These are phyloP conservation scores for Obelidium mucronatum DNA, from an alignment of 192 early-diverging fungal species.

Conservation along the genomic window DNA sequence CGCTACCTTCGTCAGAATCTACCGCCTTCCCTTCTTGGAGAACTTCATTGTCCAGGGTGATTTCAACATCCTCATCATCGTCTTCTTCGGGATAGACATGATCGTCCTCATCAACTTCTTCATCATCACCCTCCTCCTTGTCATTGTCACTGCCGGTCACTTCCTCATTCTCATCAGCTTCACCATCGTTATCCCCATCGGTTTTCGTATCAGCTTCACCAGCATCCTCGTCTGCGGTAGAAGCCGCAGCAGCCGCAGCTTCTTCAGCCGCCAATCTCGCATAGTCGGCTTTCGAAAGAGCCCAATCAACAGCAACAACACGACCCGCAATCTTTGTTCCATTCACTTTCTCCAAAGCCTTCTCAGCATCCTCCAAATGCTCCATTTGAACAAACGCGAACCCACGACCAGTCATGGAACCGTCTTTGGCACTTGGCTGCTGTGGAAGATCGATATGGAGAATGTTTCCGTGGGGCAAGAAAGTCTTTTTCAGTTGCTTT, in stretches of 20 bases:
- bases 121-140: constrained; percentile 44
- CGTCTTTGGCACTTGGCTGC: constrained; percentile 61
- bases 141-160: constrained; percentile 35
- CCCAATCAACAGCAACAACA: constrained; percentile 84
- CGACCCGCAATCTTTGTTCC: constrained; percentile 73
- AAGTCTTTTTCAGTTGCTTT: constrained; percentile 64
- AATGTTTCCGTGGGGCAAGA: constrained; percentile 74
- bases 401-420: constrained; percentile 52
- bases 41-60: constrained; percentile 47
- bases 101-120: constrained; percentile 40
- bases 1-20: constrained; percentile 37
- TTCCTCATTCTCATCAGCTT: constrained; percentile 47
- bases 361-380: constrained; percentile 72
- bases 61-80: constrained; percentile 50
- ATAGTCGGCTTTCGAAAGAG: constrained; percentile 78
- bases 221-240: constrained; percentile 49
- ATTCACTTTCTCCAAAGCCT: constrained; percentile 76
- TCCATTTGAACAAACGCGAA: constrained; percentile 93
- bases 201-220: constrained; percentile 40
- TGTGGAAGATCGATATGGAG: constrained; percentile 76
- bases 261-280: constrained; percentile 57
- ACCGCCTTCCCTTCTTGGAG: constrained; percentile 44
- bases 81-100: constrained; percentile 4
- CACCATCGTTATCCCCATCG: constrained; percentile 41
- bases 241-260: constrained; percentile 34